Evolutionary conservation across 176 grass and related monocot species (phyloP).

Genomic region (Triticum monococcum): DNA sequence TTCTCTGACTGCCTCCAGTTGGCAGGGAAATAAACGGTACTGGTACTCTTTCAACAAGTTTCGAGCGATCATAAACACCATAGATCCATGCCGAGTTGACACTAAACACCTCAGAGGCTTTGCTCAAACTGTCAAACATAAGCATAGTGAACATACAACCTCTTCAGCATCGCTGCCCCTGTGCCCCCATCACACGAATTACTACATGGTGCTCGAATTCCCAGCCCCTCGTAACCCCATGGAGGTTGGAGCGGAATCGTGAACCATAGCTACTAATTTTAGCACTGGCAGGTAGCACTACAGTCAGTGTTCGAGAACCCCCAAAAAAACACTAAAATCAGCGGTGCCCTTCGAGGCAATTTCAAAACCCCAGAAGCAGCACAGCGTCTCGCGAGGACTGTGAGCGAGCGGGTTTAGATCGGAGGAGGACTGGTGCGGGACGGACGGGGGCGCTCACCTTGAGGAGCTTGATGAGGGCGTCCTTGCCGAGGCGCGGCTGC

Average conservation of each 20-base stretch:
- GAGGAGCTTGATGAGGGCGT: conserved; percentile 78
- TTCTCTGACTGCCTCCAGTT: not conserved
- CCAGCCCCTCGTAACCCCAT: not conserved
- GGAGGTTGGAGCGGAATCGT: not conserved
- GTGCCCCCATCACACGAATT: not conserved
- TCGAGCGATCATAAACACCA: not conserved
- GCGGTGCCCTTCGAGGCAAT: not conserved
- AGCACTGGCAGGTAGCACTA: not conserved
- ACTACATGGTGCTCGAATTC: not conserved
- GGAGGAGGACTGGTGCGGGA: not conserved
- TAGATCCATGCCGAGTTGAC: not conserved
- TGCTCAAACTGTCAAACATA: not conserved
- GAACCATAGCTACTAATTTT: not conserved
- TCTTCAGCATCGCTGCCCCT: not conserved
- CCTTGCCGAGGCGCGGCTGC: conserved; percentile 82
- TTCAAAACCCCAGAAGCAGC: not conserved
- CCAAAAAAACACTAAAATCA: not conserved
- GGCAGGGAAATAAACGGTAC: not conserved
- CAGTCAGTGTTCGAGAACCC: not conserved
- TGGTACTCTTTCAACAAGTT: not conserved
- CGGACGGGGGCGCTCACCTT: conserved; percentile 49
- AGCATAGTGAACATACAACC: conserved; percentile 8
- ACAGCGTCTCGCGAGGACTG: not conserved
- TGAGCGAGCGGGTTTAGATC: not conserved
- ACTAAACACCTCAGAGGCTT: not conserved